These are phyloP conservation scores for Solanum tarijense DNA, from an alignment of 257 asterid species.

Conservation along the genomic window DNA sequence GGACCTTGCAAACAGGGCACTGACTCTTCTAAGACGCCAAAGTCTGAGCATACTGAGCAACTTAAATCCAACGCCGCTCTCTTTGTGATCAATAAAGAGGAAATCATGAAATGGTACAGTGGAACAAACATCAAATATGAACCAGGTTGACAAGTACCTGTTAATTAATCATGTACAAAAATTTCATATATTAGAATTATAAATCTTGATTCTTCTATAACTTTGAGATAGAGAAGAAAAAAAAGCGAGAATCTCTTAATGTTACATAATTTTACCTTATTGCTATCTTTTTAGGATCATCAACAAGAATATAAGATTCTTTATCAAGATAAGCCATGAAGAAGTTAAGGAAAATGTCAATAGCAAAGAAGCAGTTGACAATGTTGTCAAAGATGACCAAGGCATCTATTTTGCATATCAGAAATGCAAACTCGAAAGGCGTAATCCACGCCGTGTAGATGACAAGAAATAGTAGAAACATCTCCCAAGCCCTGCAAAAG, in stretches of 20 bases:
- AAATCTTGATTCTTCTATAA: not conserved
- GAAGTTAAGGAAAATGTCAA: slow-evolving; percentile 78
- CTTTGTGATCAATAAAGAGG: slow-evolving; percentile 49
- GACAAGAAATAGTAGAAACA: slow-evolving; percentile 63
- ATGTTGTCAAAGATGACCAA: slow-evolving; percentile 58
- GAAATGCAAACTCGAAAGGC: slow-evolving; percentile 81
- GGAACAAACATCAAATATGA: slow-evolving; percentile 70
- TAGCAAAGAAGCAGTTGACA: slow-evolving; percentile 63
- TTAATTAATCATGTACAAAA: slow-evolving; percentile 2
- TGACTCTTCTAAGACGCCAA: slow-evolving; percentile 92
- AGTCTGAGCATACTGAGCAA: slow-evolving; percentile 83
- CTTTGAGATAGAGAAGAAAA: not conserved
- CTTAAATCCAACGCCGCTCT: slow-evolving; percentile 47
- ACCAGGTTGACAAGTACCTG: slow-evolving; percentile 86
- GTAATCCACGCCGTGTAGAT: slow-evolving; percentile 86
- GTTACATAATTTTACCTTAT: slow-evolving; percentile 35
- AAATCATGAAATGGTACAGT: slow-evolving; percentile 63
- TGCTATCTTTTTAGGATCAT: slow-evolving; percentile 55
- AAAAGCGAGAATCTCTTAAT: not conserved
- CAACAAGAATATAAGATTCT: slow-evolving; percentile 60
- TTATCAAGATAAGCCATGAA: slow-evolving; percentile 75
- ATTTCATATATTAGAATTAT: not conserved
- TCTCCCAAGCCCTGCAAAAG: slow-evolving; percentile 80
- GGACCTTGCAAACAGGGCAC: slow-evolving; percentile 79
- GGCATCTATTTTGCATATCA: slow-evolving; percentile 50